Base-by-base conservation (phyloP, 768 basidiomycete species). In the Leccinum obscurum region DNA sequence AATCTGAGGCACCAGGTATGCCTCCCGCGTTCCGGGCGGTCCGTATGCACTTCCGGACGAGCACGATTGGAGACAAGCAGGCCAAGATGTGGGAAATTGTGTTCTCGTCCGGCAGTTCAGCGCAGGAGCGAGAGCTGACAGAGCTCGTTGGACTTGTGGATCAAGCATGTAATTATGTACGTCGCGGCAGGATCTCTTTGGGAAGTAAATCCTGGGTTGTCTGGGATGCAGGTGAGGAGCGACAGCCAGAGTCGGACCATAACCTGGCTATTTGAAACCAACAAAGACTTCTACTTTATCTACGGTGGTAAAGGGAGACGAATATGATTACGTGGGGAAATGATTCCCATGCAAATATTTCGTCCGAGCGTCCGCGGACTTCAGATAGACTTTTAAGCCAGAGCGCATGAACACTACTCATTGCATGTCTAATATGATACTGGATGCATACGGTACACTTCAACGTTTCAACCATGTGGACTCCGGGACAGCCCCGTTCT, bases 151-250 rank as follows among this genome's bases (percentile, higher is more conserved):
- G 7, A n/a, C 50, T 66, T 17, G 50, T n/a, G 0, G 32, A 59
- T 54, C 59, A 52, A 54, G 52, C 10, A 10, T 55, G 1, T 52
- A 49, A 26, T 17, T 46, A 26, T 39, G 22, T 49, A 5, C 46
- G 26, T 14, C 60, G 56, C 28, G 34, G 32, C 32, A 54, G 24
- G 5, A 10, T 67, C 26, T 53, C 17, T 41, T 26, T 68, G 13
- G 66, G 64, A 20, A 6, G 13, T 22, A 62, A 56, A 58, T 20
- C 56, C n/a, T 69, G 68, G 70, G 35, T 60, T 49, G 58, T 69
- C 32, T 69, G 67, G 70, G 70, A 69, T 13, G 54, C 53, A 7
- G 66, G 66, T 11, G 49, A 11, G n/a, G 30, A 30, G 20, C 55
- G 53, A 44, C 39, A 20, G 15, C 30, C 4, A 22, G 15, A 34